These are phyloP conservation scores for Margaritispora aquatica DNA, from an alignment of 495 filamentous ascomycete species.

Conservation along the genomic window DNA sequence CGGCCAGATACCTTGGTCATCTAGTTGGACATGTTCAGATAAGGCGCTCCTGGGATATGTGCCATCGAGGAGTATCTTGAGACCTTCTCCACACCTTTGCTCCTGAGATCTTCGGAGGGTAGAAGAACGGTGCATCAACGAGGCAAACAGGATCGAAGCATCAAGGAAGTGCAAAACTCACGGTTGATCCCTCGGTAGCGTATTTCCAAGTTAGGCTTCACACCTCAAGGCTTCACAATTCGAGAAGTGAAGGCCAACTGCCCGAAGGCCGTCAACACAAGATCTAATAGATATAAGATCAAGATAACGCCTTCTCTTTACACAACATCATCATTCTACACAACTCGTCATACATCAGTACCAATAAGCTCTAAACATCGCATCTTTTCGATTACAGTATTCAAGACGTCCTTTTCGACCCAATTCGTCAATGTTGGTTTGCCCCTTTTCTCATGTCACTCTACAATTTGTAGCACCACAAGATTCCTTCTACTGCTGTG, in stretches of 20 bases:
- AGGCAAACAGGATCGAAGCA: conserved; percentile 17
- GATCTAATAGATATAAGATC: neutral
- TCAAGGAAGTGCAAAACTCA: conserved; percentile 21
- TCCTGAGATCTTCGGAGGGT: conserved; percentile 10
- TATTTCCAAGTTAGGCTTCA: conserved; percentile 22
- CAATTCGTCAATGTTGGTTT: too few species aligned
- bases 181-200: conserved; percentile 22
- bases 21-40: conserved; percentile 9
- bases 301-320: neutral
- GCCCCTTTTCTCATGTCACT: too few species aligned
- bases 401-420: too few species aligned
- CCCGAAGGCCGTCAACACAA: neutral
- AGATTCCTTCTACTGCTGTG: too few species aligned
- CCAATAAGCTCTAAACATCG: neutral
- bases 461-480: too few species aligned
- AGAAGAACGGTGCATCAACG: conserved; percentile 9
- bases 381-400: neutral
- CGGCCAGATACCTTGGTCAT: conserved; percentile 8
- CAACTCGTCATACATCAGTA: neutral
- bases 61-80: conserved; percentile 15
- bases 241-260: conserved; percentile 4
- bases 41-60: conserved; percentile 10
- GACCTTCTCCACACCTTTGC: conserved; percentile 15
- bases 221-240: neutral
- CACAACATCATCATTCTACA: conserved; percentile 1